Percentiles rank a stretch among this genome's conserved stretches.
These are phyloP conservation scores for Solanum hybrid DNA, from an alignment of 305 asterid genomes.

Conservation along the genomic window DNA sequence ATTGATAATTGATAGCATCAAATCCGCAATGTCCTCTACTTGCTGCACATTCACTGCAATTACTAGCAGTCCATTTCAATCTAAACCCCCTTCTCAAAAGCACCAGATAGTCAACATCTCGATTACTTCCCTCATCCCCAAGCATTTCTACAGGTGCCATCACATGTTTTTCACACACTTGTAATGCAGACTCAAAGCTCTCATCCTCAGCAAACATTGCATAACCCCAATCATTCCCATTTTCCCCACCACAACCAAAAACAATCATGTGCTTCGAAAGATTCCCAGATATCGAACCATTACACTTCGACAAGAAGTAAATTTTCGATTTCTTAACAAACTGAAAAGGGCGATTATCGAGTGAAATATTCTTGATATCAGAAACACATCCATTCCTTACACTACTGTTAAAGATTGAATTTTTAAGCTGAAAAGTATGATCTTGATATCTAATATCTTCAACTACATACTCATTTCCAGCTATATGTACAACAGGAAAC, in stretches of 20 bases:
- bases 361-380: neutral
- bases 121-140: conserved; percentile 5
- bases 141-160: conserved; percentile 27
- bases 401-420: neutral
- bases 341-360: neutral
- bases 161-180: conserved; percentile 17
- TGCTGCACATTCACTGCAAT: conserved; percentile 22
- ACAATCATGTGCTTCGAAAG: conserved; percentile 2
- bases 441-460: conserved; percentile 1
- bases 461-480: conserved; percentile 7
- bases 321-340: neutral
- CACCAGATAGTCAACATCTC: neutral
- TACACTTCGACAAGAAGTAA: conserved; percentile 34
- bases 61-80: conserved; percentile 32
- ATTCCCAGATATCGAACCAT: neutral
- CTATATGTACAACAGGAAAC: conserved; percentile 13
- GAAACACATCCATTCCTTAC: neutral
- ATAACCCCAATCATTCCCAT: conserved; percentile 1
- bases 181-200: conserved; percentile 3
- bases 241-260: conserved; percentile 12
- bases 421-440: neutral
- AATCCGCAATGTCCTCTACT: conserved; percentile 52
- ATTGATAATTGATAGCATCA: neutral
- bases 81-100: conserved; percentile 38
- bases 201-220: conserved; percentile 19